phyloP scores from a whole-genome alignment of 352 stramenopile species.

The Phytophthora vignae region DNA sequence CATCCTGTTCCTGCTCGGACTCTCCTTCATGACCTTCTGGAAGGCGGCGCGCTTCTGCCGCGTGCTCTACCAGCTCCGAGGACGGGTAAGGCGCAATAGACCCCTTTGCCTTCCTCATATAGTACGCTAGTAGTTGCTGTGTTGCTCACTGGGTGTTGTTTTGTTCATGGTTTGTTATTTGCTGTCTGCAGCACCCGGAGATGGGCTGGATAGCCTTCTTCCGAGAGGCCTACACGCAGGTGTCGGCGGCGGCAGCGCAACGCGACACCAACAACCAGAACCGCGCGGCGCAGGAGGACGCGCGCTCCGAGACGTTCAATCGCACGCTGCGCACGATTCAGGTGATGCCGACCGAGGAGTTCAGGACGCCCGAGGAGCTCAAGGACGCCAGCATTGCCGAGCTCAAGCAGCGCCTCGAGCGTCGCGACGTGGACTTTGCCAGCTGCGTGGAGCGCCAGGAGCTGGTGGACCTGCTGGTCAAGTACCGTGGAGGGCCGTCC shows the following conservation, averaged over 20 bases:
- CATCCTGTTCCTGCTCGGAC: slow-evolving; percentile 62
- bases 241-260: slow-evolving; percentile 45
- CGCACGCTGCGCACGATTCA: slow-evolving; percentile 81
- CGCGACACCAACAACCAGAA: slow-evolving; percentile 47
- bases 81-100: slow-evolving; percentile 28
- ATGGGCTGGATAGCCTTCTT: slow-evolving; percentile 67
- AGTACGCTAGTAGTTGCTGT: too few species aligned
- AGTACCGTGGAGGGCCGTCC: slow-evolving; percentile 77
- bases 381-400: slow-evolving; percentile 62
- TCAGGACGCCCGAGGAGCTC: slow-evolving; percentile 67
- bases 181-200: slow-evolving; percentile 46
- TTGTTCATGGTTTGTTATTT: background rate
- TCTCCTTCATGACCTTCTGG: slow-evolving; percentile 62
- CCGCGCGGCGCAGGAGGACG: slow-evolving; percentile 40
- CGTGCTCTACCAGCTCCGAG: slow-evolving; percentile 55
- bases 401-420: slow-evolving; percentile 77
- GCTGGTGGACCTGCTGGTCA: slow-evolving; percentile 73
- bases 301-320: slow-evolving; percentile 71
- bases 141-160: background rate
- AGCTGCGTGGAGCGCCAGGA: slow-evolving; percentile 77
- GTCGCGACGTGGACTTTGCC: slow-evolving; percentile 66
- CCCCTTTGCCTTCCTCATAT: too few species aligned
- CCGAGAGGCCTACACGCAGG: slow-evolving; percentile 59
- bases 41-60: slow-evolving; percentile 68
- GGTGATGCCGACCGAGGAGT: slow-evolving; percentile 85